Conservation (phyloP, 495 filamentous ascomycete genomes). For the Margaritispora aquatica region DNA sequence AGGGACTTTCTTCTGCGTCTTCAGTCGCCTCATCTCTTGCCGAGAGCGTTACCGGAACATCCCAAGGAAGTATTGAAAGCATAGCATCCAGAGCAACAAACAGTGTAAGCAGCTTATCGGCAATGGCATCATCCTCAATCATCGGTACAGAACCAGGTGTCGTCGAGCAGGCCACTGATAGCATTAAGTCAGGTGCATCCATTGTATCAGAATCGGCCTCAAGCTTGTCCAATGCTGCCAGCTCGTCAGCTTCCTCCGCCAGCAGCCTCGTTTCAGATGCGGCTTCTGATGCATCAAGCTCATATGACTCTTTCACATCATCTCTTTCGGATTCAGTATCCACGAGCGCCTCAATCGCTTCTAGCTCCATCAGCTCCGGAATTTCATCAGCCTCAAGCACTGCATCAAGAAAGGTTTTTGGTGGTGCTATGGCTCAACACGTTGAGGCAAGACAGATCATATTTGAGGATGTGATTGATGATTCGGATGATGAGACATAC, state of each 20-base stretch:
- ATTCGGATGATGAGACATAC: conserved; percentile 34
- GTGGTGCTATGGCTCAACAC: conserved; percentile 49
- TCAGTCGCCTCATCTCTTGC: conserved; percentile 13
- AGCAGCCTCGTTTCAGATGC: conserved; percentile 9
- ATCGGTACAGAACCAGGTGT: conserved; percentile 25
- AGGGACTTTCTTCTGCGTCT: conserved; percentile 25
- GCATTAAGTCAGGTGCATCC: conserved; percentile 22
- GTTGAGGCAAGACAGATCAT: conserved; percentile 43
- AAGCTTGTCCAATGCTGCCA: conserved; percentile 21
- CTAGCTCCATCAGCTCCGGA: conserved; percentile 15
- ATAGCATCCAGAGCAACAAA: conserved; percentile 26
- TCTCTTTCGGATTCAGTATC: conserved; percentile 28
- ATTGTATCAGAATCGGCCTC: conserved; percentile 23
- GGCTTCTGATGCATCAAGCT: conserved; percentile 18
- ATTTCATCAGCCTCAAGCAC: conserved; percentile 17
- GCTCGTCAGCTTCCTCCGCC: conserved; percentile 14
- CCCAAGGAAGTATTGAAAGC: conserved; percentile 28
- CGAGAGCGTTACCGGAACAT: conserved; percentile 27
- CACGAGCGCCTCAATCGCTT: conserved; percentile 5
- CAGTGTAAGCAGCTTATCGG: conserved; percentile 20
- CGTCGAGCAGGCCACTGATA: conserved; percentile 22
- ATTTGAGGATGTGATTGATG: conserved; percentile 46
- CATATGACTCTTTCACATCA: conserved; percentile 23
- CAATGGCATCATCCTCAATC: conserved; percentile 19
- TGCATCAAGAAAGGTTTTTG: conserved; percentile 39